Evolutionary conservation across 2,329 filamentous ascomycete species (phyloP), one percentile per base, ranked within the genome.

Genomic region (Aspergillus brunneoviolaceus): DNA sequence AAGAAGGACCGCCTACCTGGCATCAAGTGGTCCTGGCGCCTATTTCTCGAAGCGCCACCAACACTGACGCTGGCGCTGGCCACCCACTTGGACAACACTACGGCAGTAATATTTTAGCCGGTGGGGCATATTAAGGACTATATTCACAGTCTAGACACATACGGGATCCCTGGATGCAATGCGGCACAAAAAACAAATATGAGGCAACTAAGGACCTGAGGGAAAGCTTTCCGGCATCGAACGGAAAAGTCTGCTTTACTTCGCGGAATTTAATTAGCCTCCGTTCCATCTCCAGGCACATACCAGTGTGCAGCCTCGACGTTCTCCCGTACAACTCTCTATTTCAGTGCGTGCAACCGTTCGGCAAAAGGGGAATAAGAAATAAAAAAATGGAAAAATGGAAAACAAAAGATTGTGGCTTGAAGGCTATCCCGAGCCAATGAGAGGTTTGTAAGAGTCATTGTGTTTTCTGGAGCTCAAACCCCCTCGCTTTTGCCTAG

Each of bases 21-120:
- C 39, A 45, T 14, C 39, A 10, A 45, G 66, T 70, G 27, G 70
- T 60, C 14, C 39, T 10, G 42, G 47, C n/a, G 39, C 14, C 31
- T 31, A 29, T 33, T 45, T 48, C 25, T 21, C 25, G 48, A 48
- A 47, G 42, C 53, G 53, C 53, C 53, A 55, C 53, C 53, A 55
- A 55, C 53, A 48, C 5, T 21, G 29, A 29, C n/a, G 27, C n/a
- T 55, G 42, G 29, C n/a, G 27, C n/a, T 55, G 42, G 29, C 11
- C 27, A 49, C n/a, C 6, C 42, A 55, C 53, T 45, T 49, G 53
- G 29, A 19, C 5, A 23, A 33, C 42, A 35, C 27, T 55, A 27
- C 42, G 47, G 53, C 48, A 31, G 53, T 55, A 27, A 55, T 55
- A 49, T 49, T 55, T 49, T 49, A 55, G 53, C 11, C 53, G 45